Base-by-base conservation (phyloP, 2,329 filamentous ascomycete species). In the Rhinocladiella similis region DNA sequence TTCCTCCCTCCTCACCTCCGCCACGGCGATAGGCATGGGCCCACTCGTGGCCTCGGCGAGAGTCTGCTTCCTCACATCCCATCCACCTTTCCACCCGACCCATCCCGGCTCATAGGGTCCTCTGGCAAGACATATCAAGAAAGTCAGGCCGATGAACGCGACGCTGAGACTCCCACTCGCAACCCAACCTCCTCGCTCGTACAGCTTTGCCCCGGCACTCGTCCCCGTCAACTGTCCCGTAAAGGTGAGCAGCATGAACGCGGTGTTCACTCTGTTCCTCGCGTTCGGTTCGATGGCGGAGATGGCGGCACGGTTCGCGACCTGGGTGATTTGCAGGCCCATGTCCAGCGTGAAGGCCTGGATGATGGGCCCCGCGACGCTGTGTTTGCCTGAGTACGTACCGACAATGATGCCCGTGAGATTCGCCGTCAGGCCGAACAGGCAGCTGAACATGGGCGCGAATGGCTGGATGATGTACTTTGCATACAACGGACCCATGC, bases 241-340 rank as follows among this genome's bases (percentile, higher is more conserved):
- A 66, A 93, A 93, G 0, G 83, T 84, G 6, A 81, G 79, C 0
- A 91, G 80, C 90, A 93, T 94, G 66, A 91, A 94, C 1, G 86
- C 88, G 0, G 89, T 91, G 68, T 94, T 94, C 20, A 93, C 81
- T 3, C 90, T 74, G 71, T 91, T 94, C 3, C 88, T 75, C 0
- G 86, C 85, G 57, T 83, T 85, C 0, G 89, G 85, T 51, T 88
- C 86, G 19, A 93, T 84, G 1, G 76, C 73, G 64, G 90, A 92
- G 18, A 94, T 88, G 3, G 83, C 80, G 0, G 80, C 79, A 0
- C 90, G 76, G 65, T 92, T 91, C 1, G 87, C 87, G 29, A 91
- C 88, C 68, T 91, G 88, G 1, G 83, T 79, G 1, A 85, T 88
- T 70, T 91, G 89, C 57, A 86, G 77, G 0, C 89, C 89, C 22